phyloP scores from a whole-genome alignment of 805 yeast species.

The Metschnikowia amazonensis region DNA sequence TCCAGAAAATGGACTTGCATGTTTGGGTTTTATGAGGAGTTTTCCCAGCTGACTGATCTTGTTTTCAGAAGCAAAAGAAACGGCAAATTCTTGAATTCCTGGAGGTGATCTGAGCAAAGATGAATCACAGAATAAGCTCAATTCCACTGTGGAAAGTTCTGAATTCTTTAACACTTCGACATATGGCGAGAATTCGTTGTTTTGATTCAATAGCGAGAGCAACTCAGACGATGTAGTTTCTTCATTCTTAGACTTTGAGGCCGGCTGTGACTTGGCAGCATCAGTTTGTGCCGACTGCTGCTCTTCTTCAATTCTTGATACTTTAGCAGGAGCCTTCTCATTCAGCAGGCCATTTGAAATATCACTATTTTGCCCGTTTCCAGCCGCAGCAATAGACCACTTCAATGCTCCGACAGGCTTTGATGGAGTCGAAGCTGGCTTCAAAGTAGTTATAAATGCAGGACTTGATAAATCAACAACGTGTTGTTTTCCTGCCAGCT shows the following conservation, averaged over 20 bases:
- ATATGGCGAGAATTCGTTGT: slow-evolving; percentile 17
- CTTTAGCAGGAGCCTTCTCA: not conserved
- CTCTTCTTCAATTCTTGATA: not conserved
- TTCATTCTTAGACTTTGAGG: slow-evolving; percentile 9
- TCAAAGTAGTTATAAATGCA: slow-evolving; percentile 41
- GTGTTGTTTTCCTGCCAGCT: slow-evolving; percentile 11
- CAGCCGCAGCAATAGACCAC: slow-evolving; percentile 56
- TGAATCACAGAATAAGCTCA: slow-evolving; percentile 33
- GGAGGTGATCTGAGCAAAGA: slow-evolving; percentile 36
- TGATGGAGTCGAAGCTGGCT: slow-evolving; percentile 54
- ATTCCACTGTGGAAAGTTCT: slow-evolving; percentile 27
- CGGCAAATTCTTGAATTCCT: slow-evolving; percentile 40
- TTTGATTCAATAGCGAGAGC: slow-evolving; percentile 20
- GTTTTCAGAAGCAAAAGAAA: slow-evolving; percentile 37
- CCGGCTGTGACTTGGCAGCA: not conserved
- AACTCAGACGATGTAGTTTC: slow-evolving; percentile 17
- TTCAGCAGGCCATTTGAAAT: slow-evolving; percentile 3
- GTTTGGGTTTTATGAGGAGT: slow-evolving; percentile 20
- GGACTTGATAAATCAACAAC: slow-evolving; percentile 32
- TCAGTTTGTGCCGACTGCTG: not conserved
- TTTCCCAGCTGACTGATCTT: slow-evolving; percentile 21
- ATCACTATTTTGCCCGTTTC: slow-evolving; percentile 11
- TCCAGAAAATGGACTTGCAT: slow-evolving; percentile 24
- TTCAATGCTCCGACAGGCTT: slow-evolving; percentile 53
- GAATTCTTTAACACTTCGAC: slow-evolving; percentile 32